phyloP scores from a whole-genome alignment of 2,329 filamentous ascomycete species.

The Elsinoe batatas region DNA sequence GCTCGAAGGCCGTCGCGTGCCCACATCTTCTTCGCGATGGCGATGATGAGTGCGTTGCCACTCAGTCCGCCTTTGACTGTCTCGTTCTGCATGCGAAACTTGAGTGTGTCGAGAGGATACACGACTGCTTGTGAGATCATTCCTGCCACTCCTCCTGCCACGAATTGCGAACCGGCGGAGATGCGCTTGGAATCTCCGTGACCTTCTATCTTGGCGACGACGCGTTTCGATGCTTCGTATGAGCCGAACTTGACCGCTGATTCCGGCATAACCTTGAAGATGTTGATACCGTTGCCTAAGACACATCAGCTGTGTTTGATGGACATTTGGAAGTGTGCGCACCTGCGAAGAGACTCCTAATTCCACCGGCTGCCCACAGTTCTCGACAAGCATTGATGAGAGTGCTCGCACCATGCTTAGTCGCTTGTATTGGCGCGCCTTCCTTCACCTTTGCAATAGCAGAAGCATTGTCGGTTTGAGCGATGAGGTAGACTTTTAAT shows the following conservation, averaged over 20 bases:
- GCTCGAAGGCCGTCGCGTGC: conserved; percentile 60
- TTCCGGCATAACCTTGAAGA: conserved; percentile 97
- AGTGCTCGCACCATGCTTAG: conserved; percentile 57
- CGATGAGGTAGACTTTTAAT: conserved; percentile 93
- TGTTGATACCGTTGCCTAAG: conserved; percentile 86
- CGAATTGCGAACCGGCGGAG: conserved; percentile 75
- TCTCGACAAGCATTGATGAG: conserved; percentile 64
- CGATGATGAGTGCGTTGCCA: conserved; percentile 71
- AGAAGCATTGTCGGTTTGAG: conserved; percentile 61
- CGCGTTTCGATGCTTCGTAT: conserved; percentile 80
- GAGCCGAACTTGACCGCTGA: conserved; percentile 97
- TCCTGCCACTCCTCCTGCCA: conserved; percentile 81
- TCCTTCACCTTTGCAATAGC: conserved; percentile 58
- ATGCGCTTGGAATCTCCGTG: conserved; percentile 73
- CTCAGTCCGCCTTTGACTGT: conserved; percentile 76
- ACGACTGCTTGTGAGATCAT: conserved; percentile 93
- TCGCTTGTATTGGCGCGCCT: conserved; percentile 55
- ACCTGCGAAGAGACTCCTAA: conserved; percentile 90
- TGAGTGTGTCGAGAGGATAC: conserved; percentile 84
- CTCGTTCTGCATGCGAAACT: conserved; percentile 86
- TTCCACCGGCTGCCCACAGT: conserved; percentile 74
- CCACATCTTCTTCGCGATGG: conserved; percentile 82
- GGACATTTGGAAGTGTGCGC: conserved; percentile 25
- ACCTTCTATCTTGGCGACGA: conserved; percentile 76
- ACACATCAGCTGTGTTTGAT: conserved; percentile 15